These are phyloP conservation scores for Tetrapyrgos nigripes DNA, from an alignment of 1,284 basidiomycete genomes.

Conservation along the genomic window DNA sequence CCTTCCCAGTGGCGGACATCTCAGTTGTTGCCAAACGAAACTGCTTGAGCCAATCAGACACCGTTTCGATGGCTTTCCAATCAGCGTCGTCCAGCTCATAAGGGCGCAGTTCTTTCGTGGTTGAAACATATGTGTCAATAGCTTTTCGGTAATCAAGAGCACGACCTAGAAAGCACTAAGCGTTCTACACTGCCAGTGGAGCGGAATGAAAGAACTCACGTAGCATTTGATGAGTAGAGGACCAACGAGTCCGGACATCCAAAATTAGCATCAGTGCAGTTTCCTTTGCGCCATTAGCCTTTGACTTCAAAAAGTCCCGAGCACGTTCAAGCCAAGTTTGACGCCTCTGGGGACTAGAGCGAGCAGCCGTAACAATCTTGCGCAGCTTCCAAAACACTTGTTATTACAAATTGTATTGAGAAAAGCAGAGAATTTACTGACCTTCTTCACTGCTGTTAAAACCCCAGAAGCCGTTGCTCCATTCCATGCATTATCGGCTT, in stretches of 20 bases:
- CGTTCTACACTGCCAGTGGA: too few relatives aligned
- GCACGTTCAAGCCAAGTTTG: background rate
- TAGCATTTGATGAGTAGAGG: conserved; percentile 32
- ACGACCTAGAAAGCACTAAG: conserved; percentile 16
- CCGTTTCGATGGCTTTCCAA: conserved; percentile 25
- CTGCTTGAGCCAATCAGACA: conserved; percentile 29
- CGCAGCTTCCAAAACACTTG: background rate
- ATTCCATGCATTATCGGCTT: background rate
- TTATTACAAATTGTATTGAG: background rate
- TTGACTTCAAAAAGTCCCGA: too few relatives aligned
- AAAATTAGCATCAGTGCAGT: conserved; percentile 18
- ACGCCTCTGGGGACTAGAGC: conserved; percentile 1
- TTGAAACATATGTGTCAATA: conserved; percentile 23
- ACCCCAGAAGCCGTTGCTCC: background rate
- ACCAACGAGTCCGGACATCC: conserved; percentile 31
- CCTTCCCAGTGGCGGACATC: conserved; percentile 31
- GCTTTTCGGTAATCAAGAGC: conserved; percentile 21
- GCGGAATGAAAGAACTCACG: conserved; percentile 17
- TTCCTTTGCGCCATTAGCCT: background rate
- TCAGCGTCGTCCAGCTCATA: conserved; percentile 22
- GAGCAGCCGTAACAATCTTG: background rate
- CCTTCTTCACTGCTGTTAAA: background rate
- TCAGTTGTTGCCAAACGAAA: conserved; percentile 29
- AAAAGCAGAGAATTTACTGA: background rate
- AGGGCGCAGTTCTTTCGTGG: conserved; percentile 13